Evolutionary conservation across 805 yeast species (phyloP).

Genomic region (Scheffersomyces stipitis): DNA sequence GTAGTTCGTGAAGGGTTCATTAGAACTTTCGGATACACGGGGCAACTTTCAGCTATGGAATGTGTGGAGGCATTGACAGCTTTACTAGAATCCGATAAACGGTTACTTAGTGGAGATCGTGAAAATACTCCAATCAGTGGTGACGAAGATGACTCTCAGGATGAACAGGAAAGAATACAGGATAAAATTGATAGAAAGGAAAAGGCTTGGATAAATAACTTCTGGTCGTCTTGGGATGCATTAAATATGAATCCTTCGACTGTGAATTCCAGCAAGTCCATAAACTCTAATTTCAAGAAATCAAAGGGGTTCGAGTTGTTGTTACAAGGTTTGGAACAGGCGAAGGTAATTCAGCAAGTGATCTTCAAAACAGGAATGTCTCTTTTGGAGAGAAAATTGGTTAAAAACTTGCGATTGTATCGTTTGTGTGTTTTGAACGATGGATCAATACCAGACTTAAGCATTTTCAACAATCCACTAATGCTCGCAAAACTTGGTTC

Average conservation of each 20-base stretch:
- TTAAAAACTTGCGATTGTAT: slow-evolving; percentile 77
- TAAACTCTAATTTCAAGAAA: slow-evolving; percentile 21
- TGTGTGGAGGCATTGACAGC: slow-evolving; percentile 89
- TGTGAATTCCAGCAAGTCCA: slow-evolving; percentile 1
- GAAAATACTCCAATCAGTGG: slow-evolving; percentile 4
- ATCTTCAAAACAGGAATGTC: slow-evolving; percentile 87
- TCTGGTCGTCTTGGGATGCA: slow-evolving; percentile 63
- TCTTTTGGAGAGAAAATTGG: slow-evolving; percentile 76
- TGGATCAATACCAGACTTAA: slow-evolving; percentile 69
- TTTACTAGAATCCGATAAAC: slow-evolving; percentile 64
- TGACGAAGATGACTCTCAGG: slow-evolving; percentile 17
- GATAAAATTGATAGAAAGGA: slow-evolving; percentile 43
- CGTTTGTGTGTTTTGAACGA: slow-evolving; percentile 87
- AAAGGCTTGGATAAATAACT: slow-evolving; percentile 71
- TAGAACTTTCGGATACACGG: slow-evolving; percentile 83
- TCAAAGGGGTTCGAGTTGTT: slow-evolving; percentile 52
- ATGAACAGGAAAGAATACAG: slow-evolving; percentile 17
- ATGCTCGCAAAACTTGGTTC: slow-evolving; percentile 80
- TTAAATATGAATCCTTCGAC: slow-evolving; percentile 33
- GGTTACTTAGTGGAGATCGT: slow-evolving; percentile 13
- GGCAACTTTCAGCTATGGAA: slow-evolving; percentile 87
- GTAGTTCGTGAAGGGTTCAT: slow-evolving; percentile 83
- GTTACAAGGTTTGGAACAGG: slow-evolving; percentile 72
- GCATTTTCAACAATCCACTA: slow-evolving; percentile 79
- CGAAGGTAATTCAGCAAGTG: slow-evolving; percentile 79